Base-by-base conservation (phyloP, 352 stramenopile genomes). In the Blastocystis sp. region DNA sequence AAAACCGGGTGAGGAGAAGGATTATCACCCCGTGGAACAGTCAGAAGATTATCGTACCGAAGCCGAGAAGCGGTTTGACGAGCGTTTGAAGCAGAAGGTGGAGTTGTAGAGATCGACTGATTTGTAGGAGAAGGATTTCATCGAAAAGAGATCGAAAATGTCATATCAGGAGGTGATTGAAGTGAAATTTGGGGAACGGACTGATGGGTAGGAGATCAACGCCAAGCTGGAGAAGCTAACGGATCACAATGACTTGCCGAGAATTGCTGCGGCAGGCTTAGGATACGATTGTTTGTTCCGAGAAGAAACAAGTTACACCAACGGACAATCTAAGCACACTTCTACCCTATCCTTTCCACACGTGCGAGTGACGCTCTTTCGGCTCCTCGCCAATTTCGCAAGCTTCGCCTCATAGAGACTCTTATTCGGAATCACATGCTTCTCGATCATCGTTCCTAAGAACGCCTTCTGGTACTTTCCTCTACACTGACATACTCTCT, bases 241-340 rank as follows among this genome's bases (percentile, higher is more conserved):
- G 4, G 75, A 85, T 42, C 75, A 85, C 29, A 85, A 85, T 27
- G 75, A 85, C 27, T 36, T 85, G 36, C 75, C 75, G n/a, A 40
- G 75, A 42, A 76, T 85, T 61, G 75, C 75, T 42, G 75, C 75
- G 2, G 75, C 75, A 29, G 75, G 75, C 18, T 27, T 85, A 44
- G 75, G 75, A 54, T 85, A n/a, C n/a, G n/a, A 54, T 54, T 54
- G 11, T 21, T 54, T 54, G 11, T 54, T 59, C 51, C n/a, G 32
- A 59, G 18, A 59, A 59, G 32, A 18, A 59, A 6, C 3, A 6
- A 16, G 32, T 3, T 59, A 3, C 11, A 32, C 51, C 3, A 59
- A 16, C n/a, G 51, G 51, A 59, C 51, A 59, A 59, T 59, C 51
- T 11, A 59, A 27, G 32, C 51, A 59, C 3, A 59, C 11, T 11